Evolutionary conservation across 805 yeast species (phyloP).

Genomic region (Sugiyamaella valdiviana): DNA sequence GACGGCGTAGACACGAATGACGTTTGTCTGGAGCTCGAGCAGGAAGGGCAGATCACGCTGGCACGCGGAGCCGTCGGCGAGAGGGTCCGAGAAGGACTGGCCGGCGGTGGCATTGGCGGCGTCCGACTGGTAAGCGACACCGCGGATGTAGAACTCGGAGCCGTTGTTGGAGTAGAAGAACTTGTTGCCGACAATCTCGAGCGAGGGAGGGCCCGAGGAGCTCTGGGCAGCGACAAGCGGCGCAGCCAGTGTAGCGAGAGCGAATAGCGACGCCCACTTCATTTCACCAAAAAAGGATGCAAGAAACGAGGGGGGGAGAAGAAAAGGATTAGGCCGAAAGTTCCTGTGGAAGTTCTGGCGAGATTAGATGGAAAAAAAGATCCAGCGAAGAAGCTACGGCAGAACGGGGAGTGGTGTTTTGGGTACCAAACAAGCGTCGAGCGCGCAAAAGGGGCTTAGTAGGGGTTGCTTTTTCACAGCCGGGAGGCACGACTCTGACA

Average conservation of each 20-base stretch:
- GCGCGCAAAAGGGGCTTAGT: not conserved
- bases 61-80: conserved; percentile 65
- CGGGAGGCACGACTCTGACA: not conserved
- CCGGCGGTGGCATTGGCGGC: conserved; percentile 52
- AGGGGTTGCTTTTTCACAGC: not conserved
- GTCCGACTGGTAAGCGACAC: conserved; percentile 80
- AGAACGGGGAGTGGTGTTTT: not conserved
- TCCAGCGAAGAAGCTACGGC: not conserved
- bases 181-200: conserved; percentile 65
- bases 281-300: conserved; percentile 14
- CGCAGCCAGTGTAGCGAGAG: conserved; percentile 12
- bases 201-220: conserved; percentile 38
- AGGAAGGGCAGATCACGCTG: conserved; percentile 79
- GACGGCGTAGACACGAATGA: conserved; percentile 80
- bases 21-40: conserved; percentile 61
- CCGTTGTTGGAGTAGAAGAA: conserved; percentile 69
- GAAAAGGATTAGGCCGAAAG: conserved; percentile 10
- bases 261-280: conserved; percentile 23
- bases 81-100: conserved; percentile 65
- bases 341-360: not conserved
- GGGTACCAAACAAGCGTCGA: not conserved
- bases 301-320: not conserved
- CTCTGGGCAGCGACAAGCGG: conserved; percentile 9
- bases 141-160: conserved; percentile 78
- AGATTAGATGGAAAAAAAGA: not conserved